These are phyloP conservation scores for Pythium periplocum DNA, from an alignment of 352 stramenopile species.

Conservation along the genomic window DNA sequence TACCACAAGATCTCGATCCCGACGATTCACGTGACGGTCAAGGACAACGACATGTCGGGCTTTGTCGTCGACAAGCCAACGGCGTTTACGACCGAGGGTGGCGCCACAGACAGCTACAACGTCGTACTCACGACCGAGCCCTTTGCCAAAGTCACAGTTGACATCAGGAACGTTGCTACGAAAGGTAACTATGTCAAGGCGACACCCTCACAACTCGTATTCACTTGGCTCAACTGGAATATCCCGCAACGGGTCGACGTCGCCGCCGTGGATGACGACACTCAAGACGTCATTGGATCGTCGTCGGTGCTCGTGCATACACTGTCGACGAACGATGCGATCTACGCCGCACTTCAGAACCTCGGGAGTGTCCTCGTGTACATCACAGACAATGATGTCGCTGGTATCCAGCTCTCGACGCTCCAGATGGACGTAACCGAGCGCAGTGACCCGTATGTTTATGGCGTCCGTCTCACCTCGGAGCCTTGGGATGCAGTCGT, in stretches of 20 bases:
- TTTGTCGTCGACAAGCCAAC: slow-evolving; percentile 39
- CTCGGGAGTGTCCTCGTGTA: slow-evolving; percentile 39
- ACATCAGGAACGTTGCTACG: slow-evolving; percentile 37
- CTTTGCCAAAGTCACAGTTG: slow-evolving; percentile 58
- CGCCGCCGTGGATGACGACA: slow-evolving; percentile 52
- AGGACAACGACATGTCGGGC: slow-evolving; percentile 55
- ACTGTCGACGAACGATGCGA: slow-evolving; percentile 57
- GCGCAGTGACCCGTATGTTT: slow-evolving; percentile 30
- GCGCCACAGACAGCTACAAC: slow-evolving; percentile 35
- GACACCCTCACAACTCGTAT: slow-evolving; percentile 30
- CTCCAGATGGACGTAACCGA: slow-evolving; percentile 28
- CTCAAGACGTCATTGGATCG: slow-evolving; percentile 38
- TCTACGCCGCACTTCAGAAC: slow-evolving; percentile 43
- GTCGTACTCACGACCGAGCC: slow-evolving; percentile 56
- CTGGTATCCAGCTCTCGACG: slow-evolving; percentile 48
- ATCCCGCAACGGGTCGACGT: slow-evolving; percentile 44
- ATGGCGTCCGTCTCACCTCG: slow-evolving; percentile 46
- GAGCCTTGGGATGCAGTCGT: slow-evolving; percentile 60
- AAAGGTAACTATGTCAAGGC: slow-evolving; percentile 38
- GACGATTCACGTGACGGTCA: slow-evolving; percentile 52
- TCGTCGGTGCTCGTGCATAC: slow-evolving; percentile 47
- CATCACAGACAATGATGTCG: slow-evolving; percentile 63
- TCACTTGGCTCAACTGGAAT: slow-evolving; percentile 75
- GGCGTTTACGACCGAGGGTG: slow-evolving; percentile 42
- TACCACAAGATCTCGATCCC: slow-evolving; percentile 59